Percentiles rank a stretch among this genome's conserved stretches.
Evolutionary conservation across 2,329 filamentous ascomycete genomes (phyloP).

Genomic region (Lasiodiplodia hormozganensis): DNA sequence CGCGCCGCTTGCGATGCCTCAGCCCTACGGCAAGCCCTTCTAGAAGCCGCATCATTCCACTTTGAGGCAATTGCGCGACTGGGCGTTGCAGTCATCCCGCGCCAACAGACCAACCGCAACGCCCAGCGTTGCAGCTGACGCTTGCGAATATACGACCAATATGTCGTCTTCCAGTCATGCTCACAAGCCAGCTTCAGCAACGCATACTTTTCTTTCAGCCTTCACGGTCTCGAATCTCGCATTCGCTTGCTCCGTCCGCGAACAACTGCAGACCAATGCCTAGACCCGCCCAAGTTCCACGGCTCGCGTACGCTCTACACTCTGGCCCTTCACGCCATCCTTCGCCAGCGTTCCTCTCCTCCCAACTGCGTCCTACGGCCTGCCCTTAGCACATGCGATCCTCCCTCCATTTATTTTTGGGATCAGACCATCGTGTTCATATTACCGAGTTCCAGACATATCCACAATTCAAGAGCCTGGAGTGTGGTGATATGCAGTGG

Average conservation of each 20-base stretch:
- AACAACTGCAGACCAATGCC: background rate
- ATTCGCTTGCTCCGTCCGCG: background rate
- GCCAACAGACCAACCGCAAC: constrained; percentile 1
- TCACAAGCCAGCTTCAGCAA: constrained; percentile 1
- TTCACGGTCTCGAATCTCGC: background rate
- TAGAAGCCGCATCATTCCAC: constrained; percentile 22
- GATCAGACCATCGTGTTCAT: background rate
- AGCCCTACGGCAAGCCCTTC: constrained; percentile 19
- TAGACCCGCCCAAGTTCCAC: background rate
- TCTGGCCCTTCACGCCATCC: background rate
- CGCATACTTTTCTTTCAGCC: background rate
- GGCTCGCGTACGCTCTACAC: background rate
- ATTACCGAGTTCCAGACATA: background rate
- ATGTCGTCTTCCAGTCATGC: constrained; percentile 18
- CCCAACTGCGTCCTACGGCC: background rate
- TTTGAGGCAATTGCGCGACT: background rate
- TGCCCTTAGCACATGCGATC: background rate
- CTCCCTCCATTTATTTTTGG: no score
- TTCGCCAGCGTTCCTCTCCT: background rate
- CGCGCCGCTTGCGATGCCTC: constrained; percentile 1
- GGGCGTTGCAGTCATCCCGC: constrained; percentile 7
- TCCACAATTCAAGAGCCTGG: background rate
- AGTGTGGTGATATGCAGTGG: background rate
- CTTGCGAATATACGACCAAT: constrained; percentile 23
- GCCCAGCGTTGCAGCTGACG: constrained; percentile 15